Percentiles rank a stretch among this genome's conserved stretches.
phyloP scores from a whole-genome alignment of 1,284 basidiomycete species.

The Leccinum pallidistipes region DNA sequence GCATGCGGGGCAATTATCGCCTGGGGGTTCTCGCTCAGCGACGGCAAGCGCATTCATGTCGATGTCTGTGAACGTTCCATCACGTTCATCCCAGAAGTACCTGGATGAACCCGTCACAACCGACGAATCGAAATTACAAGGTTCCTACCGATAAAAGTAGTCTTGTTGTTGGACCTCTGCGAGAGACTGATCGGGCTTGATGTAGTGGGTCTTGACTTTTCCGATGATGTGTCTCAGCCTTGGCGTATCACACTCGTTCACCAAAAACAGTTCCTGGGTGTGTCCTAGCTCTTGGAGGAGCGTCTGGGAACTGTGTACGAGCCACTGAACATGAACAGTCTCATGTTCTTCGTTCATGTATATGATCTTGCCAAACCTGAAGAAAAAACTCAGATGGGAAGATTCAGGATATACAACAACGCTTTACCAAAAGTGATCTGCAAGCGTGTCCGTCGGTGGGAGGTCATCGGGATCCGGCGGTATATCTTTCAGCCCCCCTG shows the following conservation, averaged over 20 bases:
- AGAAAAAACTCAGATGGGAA: not conserved
- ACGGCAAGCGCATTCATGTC: slow-evolving; percentile 26
- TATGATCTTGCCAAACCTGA: slow-evolving; percentile 66
- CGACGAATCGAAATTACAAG: not conserved
- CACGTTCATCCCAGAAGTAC: slow-evolving; percentile 25
- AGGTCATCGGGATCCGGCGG: slow-evolving; percentile 35
- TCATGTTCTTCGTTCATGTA: slow-evolving; percentile 46
- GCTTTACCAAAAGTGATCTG: slow-evolving; percentile 61
- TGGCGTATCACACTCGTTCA: slow-evolving; percentile 48
- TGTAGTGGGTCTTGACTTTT: slow-evolving; percentile 38
- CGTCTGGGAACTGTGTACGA: slow-evolving; percentile 62
- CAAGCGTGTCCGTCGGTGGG: slow-evolving; percentile 40
- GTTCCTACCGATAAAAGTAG: slow-evolving; percentile 58
- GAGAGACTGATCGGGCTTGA: slow-evolving; percentile 16
- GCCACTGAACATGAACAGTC: slow-evolving; percentile 65
- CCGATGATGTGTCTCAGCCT: not conserved
- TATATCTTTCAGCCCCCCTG: slow-evolving; percentile 30
- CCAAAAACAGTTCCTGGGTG: slow-evolving; percentile 64
- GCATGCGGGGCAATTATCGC: slow-evolving; percentile 56
- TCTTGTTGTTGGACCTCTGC: slow-evolving; percentile 36
- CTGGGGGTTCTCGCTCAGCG: slow-evolving; percentile 27
- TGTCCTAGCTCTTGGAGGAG: slow-evolving; percentile 56
- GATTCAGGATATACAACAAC: not conserved
- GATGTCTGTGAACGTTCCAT: slow-evolving; percentile 17
- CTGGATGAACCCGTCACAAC: slow-evolving; percentile 17